These are phyloP conservation scores for Orychophragmus violaceus DNA, from an alignment of 345 rosid species.

Conservation along the genomic window DNA sequence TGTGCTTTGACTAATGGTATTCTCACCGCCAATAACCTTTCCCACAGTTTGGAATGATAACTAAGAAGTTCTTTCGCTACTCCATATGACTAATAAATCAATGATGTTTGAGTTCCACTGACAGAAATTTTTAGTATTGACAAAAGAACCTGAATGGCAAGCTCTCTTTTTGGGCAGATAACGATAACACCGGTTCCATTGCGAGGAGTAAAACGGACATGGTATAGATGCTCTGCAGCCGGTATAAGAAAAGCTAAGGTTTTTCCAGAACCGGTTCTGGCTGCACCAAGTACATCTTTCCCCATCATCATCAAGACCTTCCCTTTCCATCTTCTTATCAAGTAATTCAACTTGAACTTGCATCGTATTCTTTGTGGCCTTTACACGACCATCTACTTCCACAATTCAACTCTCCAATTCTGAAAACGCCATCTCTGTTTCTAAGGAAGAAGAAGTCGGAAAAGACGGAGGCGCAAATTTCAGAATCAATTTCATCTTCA, in stretches of 20 bases:
- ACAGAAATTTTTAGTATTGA: neutral
- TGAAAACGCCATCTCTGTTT: too few species aligned
- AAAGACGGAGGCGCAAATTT: too few species aligned
- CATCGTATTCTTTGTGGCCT: too few species aligned
- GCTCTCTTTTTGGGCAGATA: conserved; percentile 96
- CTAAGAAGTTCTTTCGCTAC: conserved; percentile 89
- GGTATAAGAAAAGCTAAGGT: conserved; percentile 91
- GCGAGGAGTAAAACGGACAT: conserved; percentile 61
- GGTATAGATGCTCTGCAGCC: conserved; percentile 70
- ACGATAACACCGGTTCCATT: conserved; percentile 83
- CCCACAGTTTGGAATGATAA: conserved; percentile 92
- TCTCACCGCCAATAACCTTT: conserved; percentile 82
- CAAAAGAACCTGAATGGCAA: conserved; percentile 77
- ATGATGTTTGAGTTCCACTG: neutral
- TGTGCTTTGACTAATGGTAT: too few species aligned
- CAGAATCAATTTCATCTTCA: too few species aligned
- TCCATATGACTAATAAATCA: conserved; percentile 56
- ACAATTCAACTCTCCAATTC: too few species aligned
- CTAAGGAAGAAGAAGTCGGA: too few species aligned
- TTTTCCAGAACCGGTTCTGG: conserved; percentile 95
- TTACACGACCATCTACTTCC: too few species aligned
- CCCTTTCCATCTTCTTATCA: too few species aligned
- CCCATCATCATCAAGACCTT: conserved; percentile 73
- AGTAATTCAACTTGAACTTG: too few species aligned
- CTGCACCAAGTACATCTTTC: conserved; percentile 94